phyloP scores from a whole-genome alignment of 2,329 filamentous ascomycete species.

The Ceratocystis cubensis region DNA sequence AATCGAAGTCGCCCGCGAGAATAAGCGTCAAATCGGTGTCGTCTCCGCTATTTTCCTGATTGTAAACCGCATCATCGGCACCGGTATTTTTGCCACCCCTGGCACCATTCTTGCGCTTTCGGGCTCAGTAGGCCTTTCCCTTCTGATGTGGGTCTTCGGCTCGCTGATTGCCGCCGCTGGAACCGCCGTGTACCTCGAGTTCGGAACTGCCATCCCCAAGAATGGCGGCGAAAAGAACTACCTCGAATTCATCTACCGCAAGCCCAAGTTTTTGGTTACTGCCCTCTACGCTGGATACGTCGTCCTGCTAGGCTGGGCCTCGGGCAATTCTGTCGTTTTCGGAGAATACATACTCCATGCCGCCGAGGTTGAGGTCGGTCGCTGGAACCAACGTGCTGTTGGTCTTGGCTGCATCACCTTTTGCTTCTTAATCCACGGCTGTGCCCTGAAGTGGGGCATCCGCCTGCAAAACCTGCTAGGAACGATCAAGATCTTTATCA shows the following conservation, averaged over 20 bases:
- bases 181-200: conserved; percentile 53
- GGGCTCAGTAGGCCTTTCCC: conserved; percentile 48
- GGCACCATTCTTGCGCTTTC: conserved; percentile 43
- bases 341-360: conserved; percentile 59
- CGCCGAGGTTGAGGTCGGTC: conserved; percentile 45
- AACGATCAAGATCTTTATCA: conserved; percentile 51
- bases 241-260: conserved; percentile 50
- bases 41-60: conserved; percentile 46
- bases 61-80: conserved; percentile 54
- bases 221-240: conserved; percentile 58
- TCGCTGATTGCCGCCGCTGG: conserved; percentile 50
- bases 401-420: conserved; percentile 54
- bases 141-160: conserved; percentile 52
- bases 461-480: conserved; percentile 55
- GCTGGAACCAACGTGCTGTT: conserved; percentile 56
- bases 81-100: conserved; percentile 54
- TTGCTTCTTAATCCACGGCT: conserved; percentile 53
- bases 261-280: conserved; percentile 48
- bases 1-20: conserved; percentile 33
- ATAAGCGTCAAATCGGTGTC: conserved; percentile 44
- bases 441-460: conserved; percentile 52
- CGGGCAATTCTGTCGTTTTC: conserved; percentile 56
- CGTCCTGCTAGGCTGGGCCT: conserved; percentile 52
- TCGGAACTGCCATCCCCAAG: conserved; percentile 50
- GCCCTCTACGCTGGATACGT: conserved; percentile 50